phyloP scores from a whole-genome alignment of 352 stramenopile genomes.

The Globisporangium apiculatum region DNA sequence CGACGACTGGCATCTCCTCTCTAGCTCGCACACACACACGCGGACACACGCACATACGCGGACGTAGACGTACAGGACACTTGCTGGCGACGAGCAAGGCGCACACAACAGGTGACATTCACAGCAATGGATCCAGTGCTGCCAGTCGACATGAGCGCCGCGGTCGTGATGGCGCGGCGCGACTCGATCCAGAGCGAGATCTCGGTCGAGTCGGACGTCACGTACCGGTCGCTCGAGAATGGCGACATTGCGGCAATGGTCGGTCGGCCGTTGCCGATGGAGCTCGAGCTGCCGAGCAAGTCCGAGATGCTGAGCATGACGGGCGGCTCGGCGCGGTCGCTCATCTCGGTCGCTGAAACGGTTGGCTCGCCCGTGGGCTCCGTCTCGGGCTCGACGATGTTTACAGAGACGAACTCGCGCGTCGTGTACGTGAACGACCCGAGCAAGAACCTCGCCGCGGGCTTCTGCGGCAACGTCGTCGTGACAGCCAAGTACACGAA shows the following conservation, averaged over 20 bases:
- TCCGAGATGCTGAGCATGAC: constrained; percentile 3
- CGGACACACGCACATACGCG: neutral
- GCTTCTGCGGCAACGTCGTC: constrained; percentile 79
- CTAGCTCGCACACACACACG: neutral
- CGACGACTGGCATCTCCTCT: neutral
- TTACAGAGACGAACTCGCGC: constrained; percentile 42
- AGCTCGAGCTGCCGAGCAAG: neutral
- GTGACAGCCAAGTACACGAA: constrained; percentile 86
- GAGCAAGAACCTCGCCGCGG: constrained; percentile 33
- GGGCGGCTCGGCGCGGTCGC: constrained; percentile 6
- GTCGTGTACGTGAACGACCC: constrained; percentile 73
- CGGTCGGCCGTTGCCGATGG: constrained; percentile 3
- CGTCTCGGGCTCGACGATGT: constrained; percentile 9
- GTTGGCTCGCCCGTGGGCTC: neutral
- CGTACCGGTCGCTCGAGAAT: constrained; percentile 40
- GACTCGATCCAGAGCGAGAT: constrained; percentile 34
- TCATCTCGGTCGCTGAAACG: constrained; percentile 8
- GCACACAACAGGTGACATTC: too few relatives aligned
- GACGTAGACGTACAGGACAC: neutral
- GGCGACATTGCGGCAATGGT: constrained; percentile 18
- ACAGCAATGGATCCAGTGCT: constrained; percentile 12
- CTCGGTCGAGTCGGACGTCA: constrained; percentile 33
- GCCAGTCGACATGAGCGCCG: neutral
- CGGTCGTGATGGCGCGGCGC: constrained; percentile 7
- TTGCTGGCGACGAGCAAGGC: too few relatives aligned